These are phyloP conservation scores for Paramarasmius palmivorus DNA, from an alignment of 1,284 basidiomycete genomes.

Conservation along the genomic window DNA sequence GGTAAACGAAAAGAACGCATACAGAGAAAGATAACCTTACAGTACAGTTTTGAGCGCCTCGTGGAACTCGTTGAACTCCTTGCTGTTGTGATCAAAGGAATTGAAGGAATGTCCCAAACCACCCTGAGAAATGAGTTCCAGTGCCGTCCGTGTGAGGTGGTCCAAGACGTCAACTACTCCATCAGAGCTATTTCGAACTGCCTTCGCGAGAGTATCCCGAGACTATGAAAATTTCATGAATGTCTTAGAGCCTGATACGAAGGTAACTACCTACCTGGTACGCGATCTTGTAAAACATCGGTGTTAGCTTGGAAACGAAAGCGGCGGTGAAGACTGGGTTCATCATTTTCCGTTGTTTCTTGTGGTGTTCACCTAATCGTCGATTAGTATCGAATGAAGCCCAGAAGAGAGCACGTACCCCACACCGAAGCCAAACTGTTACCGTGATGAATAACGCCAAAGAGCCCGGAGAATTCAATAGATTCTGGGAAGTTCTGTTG, in stretches of 20 bases:
- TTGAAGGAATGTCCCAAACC: constrained; percentile 41
- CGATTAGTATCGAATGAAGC: not conserved
- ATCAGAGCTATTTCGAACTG: constrained; percentile 17
- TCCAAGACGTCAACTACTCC: constrained; percentile 33
- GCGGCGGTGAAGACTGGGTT: constrained; percentile 33
- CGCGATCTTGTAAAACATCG: constrained; percentile 31
- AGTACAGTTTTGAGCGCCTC: constrained; percentile 20
- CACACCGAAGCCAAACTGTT: not conserved
- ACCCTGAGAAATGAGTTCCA: constrained; percentile 40
- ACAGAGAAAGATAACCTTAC: constrained; percentile 5
- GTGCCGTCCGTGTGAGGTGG: constrained; percentile 33
- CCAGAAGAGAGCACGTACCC: constrained; percentile 1
- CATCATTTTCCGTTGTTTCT: constrained; percentile 31
- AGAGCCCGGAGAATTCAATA: constrained; percentile 22
- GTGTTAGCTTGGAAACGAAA: constrained; percentile 31
- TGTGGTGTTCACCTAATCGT: constrained; percentile 28
- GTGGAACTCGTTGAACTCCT: constrained; percentile 26
- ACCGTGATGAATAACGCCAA: not conserved
- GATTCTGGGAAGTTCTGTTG: constrained; percentile 23
- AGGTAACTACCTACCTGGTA: constrained; percentile 23
- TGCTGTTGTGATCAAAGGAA: constrained; percentile 26
- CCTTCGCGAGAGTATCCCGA: constrained; percentile 19
- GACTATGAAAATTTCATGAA: constrained; percentile 20
- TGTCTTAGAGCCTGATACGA: not conserved
- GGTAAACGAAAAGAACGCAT: not conserved